A percentile compares a stretch with the other conserved stretches of the same genome.
Evolutionary conservation across 371 early-diverging fungal species (phyloP).

Genomic region (Zancudomyces culisetae): DNA sequence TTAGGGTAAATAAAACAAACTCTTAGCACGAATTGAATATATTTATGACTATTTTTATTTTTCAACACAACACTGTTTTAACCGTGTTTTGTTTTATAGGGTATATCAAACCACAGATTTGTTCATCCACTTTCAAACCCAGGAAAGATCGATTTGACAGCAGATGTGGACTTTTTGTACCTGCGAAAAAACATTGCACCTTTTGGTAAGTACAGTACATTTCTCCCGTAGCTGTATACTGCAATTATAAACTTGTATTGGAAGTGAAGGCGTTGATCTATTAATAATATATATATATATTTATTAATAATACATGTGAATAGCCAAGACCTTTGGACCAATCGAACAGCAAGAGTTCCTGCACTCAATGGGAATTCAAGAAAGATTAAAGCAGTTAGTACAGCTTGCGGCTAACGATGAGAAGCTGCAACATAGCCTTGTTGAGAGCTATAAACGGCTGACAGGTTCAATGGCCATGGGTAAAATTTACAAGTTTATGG

Average conservation of each 20-base stretch:
- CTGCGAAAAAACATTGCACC: constrained; percentile 37
- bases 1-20: constrained; percentile 37
- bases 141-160: constrained; percentile 75
- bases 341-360: constrained; percentile 67
- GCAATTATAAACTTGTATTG: too few relatives aligned
- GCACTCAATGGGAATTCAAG: constrained; percentile 63
- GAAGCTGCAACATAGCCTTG: constrained; percentile 34
- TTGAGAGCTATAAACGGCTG: constrained; percentile 50
- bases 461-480: constrained; percentile 59
- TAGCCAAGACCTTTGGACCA: constrained; percentile 48
- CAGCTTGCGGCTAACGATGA: constrained; percentile 28
- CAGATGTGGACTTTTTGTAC: constrained; percentile 79
- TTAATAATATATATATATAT: too few relatives aligned
- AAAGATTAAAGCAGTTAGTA: constrained; percentile 50
- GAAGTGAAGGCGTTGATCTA: too few relatives aligned
- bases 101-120: constrained; percentile 66
- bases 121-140: constrained; percentile 53
- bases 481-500: constrained; percentile 53
- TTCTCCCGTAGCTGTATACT: background rate
- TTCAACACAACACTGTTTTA: background rate
- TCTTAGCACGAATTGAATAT: background rate
- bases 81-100: constrained; percentile 27
- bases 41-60: background rate
- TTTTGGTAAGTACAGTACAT: constrained; percentile 18
- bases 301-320: too few relatives aligned